Base-by-base conservation (phyloP, 129 eudicot genomes). In the Flaveria bidentis region DNA sequence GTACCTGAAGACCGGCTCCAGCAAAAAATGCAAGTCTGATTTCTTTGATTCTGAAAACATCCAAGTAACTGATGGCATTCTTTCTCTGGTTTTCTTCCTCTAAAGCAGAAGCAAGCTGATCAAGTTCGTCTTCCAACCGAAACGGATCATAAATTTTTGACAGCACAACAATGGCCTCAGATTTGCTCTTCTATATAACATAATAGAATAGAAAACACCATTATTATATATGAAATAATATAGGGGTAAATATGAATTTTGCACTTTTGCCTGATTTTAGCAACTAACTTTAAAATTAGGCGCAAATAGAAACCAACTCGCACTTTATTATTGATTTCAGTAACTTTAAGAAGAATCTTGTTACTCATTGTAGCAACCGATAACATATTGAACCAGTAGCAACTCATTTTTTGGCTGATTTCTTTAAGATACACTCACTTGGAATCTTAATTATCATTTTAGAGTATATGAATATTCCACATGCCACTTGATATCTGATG, bases 1-100 rank as follows among this genome's bases (percentile, higher is more conserved):
- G 9, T 86, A 93, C 98, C 97, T 88, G 97, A 66, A 95, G 96
- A 73, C 99, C 96, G 46, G 95, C 99, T 61, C 99, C 99, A 5
- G 97, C 92, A 30, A 91, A 66, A 82, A 95, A 91, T 0, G 99
- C 99, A 76, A 89, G 96, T 78, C 99, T 80, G 61, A 91, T 80
- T 86, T 89, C 95, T 79, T 91, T 91, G n/a, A 72, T 61, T 75
- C 83, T 72, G 52, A 95, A 80, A 68, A 95, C 85, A 78, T 95
- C 99, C 77, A 70, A 72, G 70, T 87, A 87, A 47, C 90, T 84
- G 66, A 89, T 85, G 12, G 86, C 76, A 44, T 46, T 78, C 72
- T 82, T 87, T 30, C 90, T 83, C 22, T 77, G 85, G 25, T 56
- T 72, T 72, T 95, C 99, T 82, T 91, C 97, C 67, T 89, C 91